These are phyloP conservation scores for Rhynchosporium agropyri DNA, from an alignment of 2,329 filamentous ascomycete genomes.

Conservation along the genomic window DNA sequence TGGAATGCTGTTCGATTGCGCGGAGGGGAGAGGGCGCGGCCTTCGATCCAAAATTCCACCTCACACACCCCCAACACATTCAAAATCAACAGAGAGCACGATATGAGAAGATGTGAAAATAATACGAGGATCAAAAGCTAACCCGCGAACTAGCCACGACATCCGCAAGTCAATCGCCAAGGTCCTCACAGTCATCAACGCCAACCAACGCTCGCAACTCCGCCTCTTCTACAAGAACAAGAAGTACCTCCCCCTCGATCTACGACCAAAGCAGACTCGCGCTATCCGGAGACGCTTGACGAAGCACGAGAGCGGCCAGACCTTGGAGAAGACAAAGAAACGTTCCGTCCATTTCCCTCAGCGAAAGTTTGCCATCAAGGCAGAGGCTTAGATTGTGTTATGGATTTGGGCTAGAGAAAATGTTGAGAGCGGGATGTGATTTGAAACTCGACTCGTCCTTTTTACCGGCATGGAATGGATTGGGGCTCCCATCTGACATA, in stretches of 20 bases:
- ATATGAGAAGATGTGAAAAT: not conserved
- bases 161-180: constrained; percentile 99
- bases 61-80: not conserved
- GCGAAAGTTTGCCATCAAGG: constrained; percentile 98
- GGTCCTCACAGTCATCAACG: constrained; percentile 99
- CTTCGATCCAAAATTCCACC: not conserved
- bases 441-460: constrained; percentile 22
- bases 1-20: no score
- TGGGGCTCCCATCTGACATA: constrained; percentile 30
- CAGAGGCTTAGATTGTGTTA: constrained; percentile 38
- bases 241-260: constrained; percentile 98
- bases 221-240: constrained; percentile 99
- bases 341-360: constrained; percentile 93
- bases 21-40: not conserved
- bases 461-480: constrained; percentile 32
- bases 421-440: constrained; percentile 21
- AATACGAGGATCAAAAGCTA: constrained; percentile 5
- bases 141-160: constrained; percentile 71
- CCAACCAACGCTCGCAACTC: constrained; percentile 97
- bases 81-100: not conserved
- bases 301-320: constrained; percentile 82
- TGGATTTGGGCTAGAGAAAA: not conserved
- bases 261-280: constrained; percentile 97
- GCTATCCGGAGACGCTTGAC: constrained; percentile 95
- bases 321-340: constrained; percentile 97